Evolutionary conservation across 192 early-diverging fungal species (phyloP), one percentile per base, ranked within the genome.

Genomic region (Backusella australiensis): DNA sequence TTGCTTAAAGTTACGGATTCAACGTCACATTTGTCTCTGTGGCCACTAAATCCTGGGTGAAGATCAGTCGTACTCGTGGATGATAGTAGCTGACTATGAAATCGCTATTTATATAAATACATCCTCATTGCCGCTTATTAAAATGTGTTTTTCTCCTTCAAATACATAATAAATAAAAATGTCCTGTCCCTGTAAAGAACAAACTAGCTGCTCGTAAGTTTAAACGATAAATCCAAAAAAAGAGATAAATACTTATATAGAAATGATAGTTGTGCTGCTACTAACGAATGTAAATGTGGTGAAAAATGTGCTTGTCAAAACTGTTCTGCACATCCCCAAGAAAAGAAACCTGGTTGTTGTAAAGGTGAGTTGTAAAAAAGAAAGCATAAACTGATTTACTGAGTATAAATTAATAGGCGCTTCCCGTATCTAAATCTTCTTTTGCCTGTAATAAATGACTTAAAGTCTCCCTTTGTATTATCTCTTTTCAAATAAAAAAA

Each of bases 141-240:
- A 63, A 63, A 63, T 63, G 23, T 23, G 8, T 56, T 56, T 23
- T 23, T 38, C 35, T 73, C 26, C 14, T 15, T 32, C 15, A 46
- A 34, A 32, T 14, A 39, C 38, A 11, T 11, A 63, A 73, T 21
- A 53, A 34, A 29, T 26, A 23, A 49, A 42, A 46, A 59, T 73
- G 53, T 36, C 32, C 35, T 73, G 72, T 59, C 53, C 72, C 12
- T 73, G 46, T 39, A 59, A 53, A n/a, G 21, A 52, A 52, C n/a
- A 73, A 34, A 59, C 49, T 2, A 42, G 35, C 23, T 71, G 72
- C 72, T 19, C 9, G 72, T 73, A 59, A 73, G 46, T 63, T 21
- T 56, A 52, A 12, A 34, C 2, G 34, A 32, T 14, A 11, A 1
- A 1, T 12, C 23, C 7, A 23, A 41, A 6, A 23, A 23, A 32